Conservation (phyloP, 1,284 basidiomycete species). For the Wolfiporia cocos region DNA sequence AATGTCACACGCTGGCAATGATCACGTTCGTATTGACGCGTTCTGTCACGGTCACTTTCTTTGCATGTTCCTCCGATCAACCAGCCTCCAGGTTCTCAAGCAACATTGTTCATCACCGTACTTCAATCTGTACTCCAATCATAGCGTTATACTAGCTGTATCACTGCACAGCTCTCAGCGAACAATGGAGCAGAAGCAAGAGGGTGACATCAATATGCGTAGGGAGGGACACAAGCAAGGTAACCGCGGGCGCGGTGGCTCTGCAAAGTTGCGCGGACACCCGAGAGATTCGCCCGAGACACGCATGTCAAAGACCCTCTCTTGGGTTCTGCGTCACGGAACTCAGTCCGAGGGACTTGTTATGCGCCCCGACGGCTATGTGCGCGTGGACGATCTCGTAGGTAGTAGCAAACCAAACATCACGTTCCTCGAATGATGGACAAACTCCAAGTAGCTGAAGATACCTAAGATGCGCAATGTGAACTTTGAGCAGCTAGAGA, state of each 20-base stretch:
- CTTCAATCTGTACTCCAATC: too few species aligned
- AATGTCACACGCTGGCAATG: too few species aligned
- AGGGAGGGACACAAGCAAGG: slow-evolving; percentile 8
- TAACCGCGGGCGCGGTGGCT: slow-evolving; percentile 10
- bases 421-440: slow-evolving; percentile 2
- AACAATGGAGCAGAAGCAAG: too few species aligned
- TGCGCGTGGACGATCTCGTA: slow-evolving; percentile 70
- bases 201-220: slow-evolving; percentile 5
- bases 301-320: slow-evolving; percentile 70
- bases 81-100: too few species aligned
- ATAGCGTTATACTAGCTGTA: too few species aligned
- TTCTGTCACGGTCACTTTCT: not conserved
- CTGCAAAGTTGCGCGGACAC: slow-evolving; percentile 38
- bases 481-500: slow-evolving; percentile 54
- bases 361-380: slow-evolving; percentile 78
- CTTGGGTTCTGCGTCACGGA: slow-evolving; percentile 83
- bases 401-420: too few species aligned
- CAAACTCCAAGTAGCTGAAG: slow-evolving; percentile 18
- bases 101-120: too few species aligned
- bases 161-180: too few species aligned
- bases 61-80: too few species aligned
- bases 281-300: slow-evolving; percentile 45
- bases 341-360: slow-evolving; percentile 68
- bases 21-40: not conserved
- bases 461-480: slow-evolving; percentile 23